phyloP scores from a whole-genome alignment of 495 filamentous ascomycete genomes.

The Penicillium dipodomyicola region DNA sequence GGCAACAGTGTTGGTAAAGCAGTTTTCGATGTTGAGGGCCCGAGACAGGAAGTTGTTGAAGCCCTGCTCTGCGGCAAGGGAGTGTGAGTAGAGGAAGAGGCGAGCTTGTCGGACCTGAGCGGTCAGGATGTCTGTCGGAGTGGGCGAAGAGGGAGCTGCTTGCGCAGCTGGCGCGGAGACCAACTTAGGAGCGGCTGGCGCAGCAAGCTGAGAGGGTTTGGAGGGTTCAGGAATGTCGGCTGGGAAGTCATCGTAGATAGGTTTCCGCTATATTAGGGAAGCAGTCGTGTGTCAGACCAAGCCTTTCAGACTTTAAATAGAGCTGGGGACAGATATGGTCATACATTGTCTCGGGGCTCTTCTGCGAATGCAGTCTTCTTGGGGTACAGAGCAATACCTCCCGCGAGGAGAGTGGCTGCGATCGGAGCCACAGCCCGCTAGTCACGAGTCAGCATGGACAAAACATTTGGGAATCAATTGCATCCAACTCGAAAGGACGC shows the following conservation, averaged over 20 bases:
- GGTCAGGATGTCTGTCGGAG: slow-evolving; percentile 88
- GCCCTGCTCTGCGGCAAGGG: slow-evolving; percentile 66
- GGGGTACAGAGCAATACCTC: slow-evolving; percentile 54
- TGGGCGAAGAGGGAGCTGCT: slow-evolving; percentile 53
- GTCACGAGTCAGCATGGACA: slow-evolving; percentile 25
- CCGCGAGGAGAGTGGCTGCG: slow-evolving; percentile 52
- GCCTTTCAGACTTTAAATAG: not conserved
- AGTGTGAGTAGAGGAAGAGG: slow-evolving; percentile 75
- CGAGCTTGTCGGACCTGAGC: slow-evolving; percentile 75
- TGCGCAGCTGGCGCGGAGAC: slow-evolving; percentile 25
- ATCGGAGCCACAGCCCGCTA: slow-evolving; percentile 58
- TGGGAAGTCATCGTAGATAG: slow-evolving; percentile 79
- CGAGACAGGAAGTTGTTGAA: slow-evolving; percentile 73
- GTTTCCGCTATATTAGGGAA: slow-evolving; percentile 59
- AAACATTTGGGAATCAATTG: slow-evolving; percentile 34
- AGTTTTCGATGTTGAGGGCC: slow-evolving; percentile 74
- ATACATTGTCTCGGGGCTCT: slow-evolving; percentile 42
- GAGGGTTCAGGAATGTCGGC: slow-evolving; percentile 40
- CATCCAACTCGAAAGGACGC: slow-evolving; percentile 7
- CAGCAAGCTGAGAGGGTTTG: slow-evolving; percentile 34
- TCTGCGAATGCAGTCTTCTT: slow-evolving; percentile 57
- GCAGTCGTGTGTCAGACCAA: slow-evolving; percentile 24
- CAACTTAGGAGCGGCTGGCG: slow-evolving; percentile 22
- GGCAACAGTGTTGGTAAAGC: slow-evolving; percentile 76
- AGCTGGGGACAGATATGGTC: slow-evolving; percentile 12